Evolutionary conservation across 2,329 filamentous ascomycete species (phyloP).

Genomic region (Trichoderma atroviride): DNA sequence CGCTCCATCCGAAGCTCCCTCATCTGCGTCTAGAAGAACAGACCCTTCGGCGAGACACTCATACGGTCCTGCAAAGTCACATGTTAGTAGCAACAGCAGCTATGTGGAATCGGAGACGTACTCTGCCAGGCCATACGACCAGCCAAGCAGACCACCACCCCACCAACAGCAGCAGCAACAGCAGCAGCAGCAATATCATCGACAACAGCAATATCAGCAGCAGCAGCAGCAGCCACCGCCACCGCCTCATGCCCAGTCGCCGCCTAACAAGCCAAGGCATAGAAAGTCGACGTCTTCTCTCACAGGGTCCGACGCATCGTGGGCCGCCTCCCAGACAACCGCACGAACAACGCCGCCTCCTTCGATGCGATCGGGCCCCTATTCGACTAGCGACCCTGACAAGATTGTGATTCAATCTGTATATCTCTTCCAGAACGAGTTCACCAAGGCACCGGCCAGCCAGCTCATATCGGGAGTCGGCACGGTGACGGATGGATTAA

Average conservation of each 20-base stretch:
- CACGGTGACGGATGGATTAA: conserved; percentile 86
- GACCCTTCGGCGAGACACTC: conserved; percentile 30
- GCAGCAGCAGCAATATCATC: neutral
- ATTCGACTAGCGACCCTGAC: conserved; percentile 86
- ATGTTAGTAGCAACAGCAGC: conserved; percentile 45
- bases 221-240: conserved; percentile 1
- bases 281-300: conserved; percentile 62
- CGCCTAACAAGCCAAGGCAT: conserved; percentile 23
- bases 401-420: conserved; percentile 96
- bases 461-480: conserved; percentile 84
- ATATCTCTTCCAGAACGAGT: conserved; percentile 88
- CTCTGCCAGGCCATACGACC: conserved; percentile 78
- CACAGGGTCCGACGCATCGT: conserved; percentile 78
- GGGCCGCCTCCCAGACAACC: conserved; percentile 82
- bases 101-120: conserved; percentile 65
- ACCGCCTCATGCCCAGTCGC: conserved; percentile 57
- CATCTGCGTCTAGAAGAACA: conserved; percentile 27
- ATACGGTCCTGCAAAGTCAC: conserved; percentile 58
- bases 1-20: conserved; percentile 21
- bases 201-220: neutral
- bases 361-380: conserved; percentile 70
- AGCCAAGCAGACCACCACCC: conserved; percentile 8
- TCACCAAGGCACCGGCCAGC: conserved; percentile 84
- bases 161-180: neutral
- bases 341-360: conserved; percentile 81